Evolutionary conservation across 305 asterid species (phyloP), one percentile per base, ranked within the genome.

Genomic region (Coffea humblotiana): DNA sequence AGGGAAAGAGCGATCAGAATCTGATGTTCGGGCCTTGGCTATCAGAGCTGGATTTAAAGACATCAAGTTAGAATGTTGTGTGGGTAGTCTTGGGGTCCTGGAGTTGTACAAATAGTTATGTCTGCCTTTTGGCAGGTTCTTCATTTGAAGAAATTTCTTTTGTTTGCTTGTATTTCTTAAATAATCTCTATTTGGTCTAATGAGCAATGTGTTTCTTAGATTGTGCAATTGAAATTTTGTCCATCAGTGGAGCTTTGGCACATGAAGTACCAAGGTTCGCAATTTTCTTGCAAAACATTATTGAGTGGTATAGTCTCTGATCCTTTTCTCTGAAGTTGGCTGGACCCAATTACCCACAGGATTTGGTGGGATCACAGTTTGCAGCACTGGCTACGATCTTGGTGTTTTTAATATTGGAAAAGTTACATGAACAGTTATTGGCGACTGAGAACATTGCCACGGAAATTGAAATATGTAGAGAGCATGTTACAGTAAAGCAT

Each of bases 11-110:
- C 43, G 43, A 58, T 37, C 78, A 14, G 78, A 75, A 65, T 8
- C 64, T 15, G 78, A 75, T n/a, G 60, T 75, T 27, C 71, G 71
- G 52, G 60, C 71, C 25, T 61, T 75, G 58, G 78, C 78, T 61
- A 49, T 75, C 13, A 58, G 21, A 7, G 78, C 78, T 61, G 78
- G 78, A 75, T 75, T 75, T 51, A 61, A 19, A 43, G 78, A 15
- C 58, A 2, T 43, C n/a, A 23, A 69, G 43, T 18, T 75, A 32
- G 60, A 12, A 40, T 61, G 71, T 14, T 25, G 2, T 11, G 71
- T 71, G 19, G 78, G 78, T 37, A 75, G 43, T 45, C 0, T 75
- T 37, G 78, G 71, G 15, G 43, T 75, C 71, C 25, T 61, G 19
- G 78, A 75, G 64, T 60, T 75, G 45, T 61, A 13, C 71, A 75